These are phyloP conservation scores for Maudiozyma saulgeensis DNA, from an alignment of 805 yeast species.

Conservation along the genomic window DNA sequence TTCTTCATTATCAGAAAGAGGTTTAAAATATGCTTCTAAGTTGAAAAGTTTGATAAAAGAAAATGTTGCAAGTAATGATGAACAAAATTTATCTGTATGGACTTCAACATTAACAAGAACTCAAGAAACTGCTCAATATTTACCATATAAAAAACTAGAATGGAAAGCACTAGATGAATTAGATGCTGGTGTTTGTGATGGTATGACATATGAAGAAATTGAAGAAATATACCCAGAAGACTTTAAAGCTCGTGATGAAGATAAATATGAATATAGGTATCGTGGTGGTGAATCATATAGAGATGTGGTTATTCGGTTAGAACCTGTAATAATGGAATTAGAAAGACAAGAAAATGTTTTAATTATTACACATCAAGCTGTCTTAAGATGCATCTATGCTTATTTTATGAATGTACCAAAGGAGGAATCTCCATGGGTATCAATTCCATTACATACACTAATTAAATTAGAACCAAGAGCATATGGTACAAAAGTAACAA, in stretches of 20 bases:
- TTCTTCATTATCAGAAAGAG: constrained; percentile 74
- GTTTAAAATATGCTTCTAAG: constrained; percentile 71
- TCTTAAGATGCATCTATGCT: constrained; percentile 89
- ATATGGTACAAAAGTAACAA: constrained; percentile 74
- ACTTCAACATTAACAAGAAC: constrained; percentile 87
- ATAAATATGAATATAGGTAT: constrained; percentile 91
- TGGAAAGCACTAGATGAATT: constrained; percentile 98
- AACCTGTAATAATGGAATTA: constrained; percentile 96
- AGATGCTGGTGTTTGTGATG: constrained; percentile 97
- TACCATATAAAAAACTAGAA: constrained; percentile 72
- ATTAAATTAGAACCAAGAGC: constrained; percentile 95
- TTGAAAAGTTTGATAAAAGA: constrained; percentile 67
- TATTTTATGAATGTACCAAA: constrained; percentile 98
- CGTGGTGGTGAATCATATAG: constrained; percentile 96
- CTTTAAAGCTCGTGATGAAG: constrained; percentile 89
- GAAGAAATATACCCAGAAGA: constrained; percentile 83
- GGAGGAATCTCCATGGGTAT: constrained; percentile 98
- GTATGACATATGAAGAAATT: constrained; percentile 90
- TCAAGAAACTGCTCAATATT: constrained; percentile 77
- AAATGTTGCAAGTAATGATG: constrained; percentile 46
- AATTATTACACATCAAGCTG: constrained; percentile 97
- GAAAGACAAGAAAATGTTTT: constrained; percentile 94
- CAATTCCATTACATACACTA: constrained; percentile 90
- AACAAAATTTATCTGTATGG: constrained; percentile 78
- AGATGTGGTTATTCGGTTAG: constrained; percentile 88